A percentile compares a stretch with the other conserved stretches of the same genome.
Conservation (phyloP, 176 grass and related monocot genomes). For the Oryza glumipatula region DNA sequence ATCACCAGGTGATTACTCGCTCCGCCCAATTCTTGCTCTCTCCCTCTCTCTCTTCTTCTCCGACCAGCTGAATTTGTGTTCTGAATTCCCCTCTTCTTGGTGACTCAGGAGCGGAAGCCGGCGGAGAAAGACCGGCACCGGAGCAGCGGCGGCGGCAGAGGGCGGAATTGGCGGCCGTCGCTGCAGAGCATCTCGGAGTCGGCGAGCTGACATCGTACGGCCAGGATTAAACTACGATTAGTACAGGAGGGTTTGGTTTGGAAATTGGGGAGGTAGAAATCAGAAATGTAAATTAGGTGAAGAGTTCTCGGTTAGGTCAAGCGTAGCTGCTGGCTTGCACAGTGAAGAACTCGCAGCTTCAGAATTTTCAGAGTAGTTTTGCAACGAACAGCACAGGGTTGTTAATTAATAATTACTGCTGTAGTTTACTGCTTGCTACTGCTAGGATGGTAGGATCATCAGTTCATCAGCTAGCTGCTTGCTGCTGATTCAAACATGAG, state of each 20-base stretch:
- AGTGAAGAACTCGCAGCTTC: conserved; percentile 3
- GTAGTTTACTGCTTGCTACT: not conserved
- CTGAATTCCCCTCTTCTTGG: not conserved
- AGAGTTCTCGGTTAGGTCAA: not conserved
- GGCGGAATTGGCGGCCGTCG: conserved; percentile 49
- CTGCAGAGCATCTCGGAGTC: conserved; percentile 58
- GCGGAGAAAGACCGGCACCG: conserved; percentile 42
- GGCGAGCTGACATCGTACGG: conserved; percentile 13
- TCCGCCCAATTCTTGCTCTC: not conserved
- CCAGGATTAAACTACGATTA: not conserved
- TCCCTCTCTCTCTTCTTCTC: not conserved
- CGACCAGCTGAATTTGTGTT: not conserved
- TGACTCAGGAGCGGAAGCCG: conserved; percentile 31
- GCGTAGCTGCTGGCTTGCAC: not conserved
- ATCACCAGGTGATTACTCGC: conserved; percentile 3
- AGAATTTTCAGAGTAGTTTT: not conserved
- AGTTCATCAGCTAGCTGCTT: not conserved
- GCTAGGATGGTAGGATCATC: not conserved
- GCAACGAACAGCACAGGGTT: not conserved
- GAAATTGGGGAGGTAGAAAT: not conserved
- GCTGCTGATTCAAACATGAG: not conserved
- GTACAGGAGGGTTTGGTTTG: conserved; percentile 1
- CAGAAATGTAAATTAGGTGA: conserved; percentile 34
- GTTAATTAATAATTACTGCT: too few species aligned
- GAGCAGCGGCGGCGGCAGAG: not conserved